Base-by-base conservation (phyloP, 2,329 filamentous ascomycete genomes). In the Cordyceps militaris region DNA sequence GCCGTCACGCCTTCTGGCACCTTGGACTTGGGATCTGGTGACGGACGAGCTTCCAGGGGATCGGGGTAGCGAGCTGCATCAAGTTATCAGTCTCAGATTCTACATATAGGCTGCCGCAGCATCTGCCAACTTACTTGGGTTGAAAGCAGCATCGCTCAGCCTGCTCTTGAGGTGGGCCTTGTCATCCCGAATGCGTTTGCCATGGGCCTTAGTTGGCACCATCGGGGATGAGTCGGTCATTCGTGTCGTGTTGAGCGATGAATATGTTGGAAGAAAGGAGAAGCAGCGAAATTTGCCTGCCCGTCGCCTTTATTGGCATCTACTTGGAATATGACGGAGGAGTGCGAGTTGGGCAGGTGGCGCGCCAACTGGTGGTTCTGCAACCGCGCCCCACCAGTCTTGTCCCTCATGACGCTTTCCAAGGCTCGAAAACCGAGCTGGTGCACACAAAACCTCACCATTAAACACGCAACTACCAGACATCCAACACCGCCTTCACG, bases 71-170 rank as follows among this genome's bases (percentile, higher is more conserved):
- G 56, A 4, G 38, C 76, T 71, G 70, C 48, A 40, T 24, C 14
- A 42, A 30, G 53, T 62, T 19, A 57, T 66, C 34, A 68, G 61
- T 19, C 49, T 16, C 14, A 21, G 9, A 8, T 4, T 2, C 6
- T 24, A 9, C 2, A 21, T 11, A 28, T 2, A 9, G n/a, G 4
- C 6, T 3, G 10, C 8, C 8, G 19, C 14, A 24, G 4, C 9
- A 3, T 13, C 6, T 24, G 2, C 9, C 19, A 10, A 62, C 74
- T 63, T 66, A 80, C 79, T 69, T 6, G 74, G 71, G 56, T 73
- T 76, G 63, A 81, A 81, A 10, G 71, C 70, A 44, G 72, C 71
- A 60, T 82, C 78, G 1, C 67, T 58, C 0, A 82, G 70, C 21
- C 66, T 73, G 2, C 68, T 58, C 44, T 70, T 74, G 10, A 67